Evolutionary conservation across 1,139 yeast species (phyloP), one percentile per base, ranked within the genome.

Genomic region (Geotrichum bryndzae): DNA sequence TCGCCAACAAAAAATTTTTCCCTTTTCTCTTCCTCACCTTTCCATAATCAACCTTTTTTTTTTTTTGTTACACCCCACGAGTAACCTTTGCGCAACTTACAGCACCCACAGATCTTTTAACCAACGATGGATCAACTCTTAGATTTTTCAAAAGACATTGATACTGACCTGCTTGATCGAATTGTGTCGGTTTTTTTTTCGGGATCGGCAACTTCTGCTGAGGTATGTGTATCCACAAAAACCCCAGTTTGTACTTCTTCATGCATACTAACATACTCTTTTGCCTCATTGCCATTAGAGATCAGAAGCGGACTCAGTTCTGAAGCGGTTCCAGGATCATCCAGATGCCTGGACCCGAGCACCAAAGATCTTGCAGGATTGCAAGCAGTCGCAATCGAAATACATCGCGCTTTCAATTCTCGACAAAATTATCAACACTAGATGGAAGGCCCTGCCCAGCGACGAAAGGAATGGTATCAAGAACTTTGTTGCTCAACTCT

Each of bases 281-380:
- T 35, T 35, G 18, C 18, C 18, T 1, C 45, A 10, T 35, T 48
- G 11, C 23, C 13, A 7, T n/a, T 58, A 74, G 68, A 96, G 92
- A 70, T 87, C 87, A 68, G 82, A 82, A 66, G 99, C 99, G 13
- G 97, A 90, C 75, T 80, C 81, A 56, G 81, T 90, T 6, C 82
- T 94, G 71, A 91, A 94, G 56, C 87, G 86, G 76, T 92, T 94
- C 74, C 97, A 94, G 76, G 96, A 91, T 66, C 88, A 92, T 74
- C 95, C 95, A 1, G 97, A 94, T 69, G 88, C 97, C 41, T 94
- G 99, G 99, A 90, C 89, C 68, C 84, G 88, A 63, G 95, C 96
- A 38, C 98, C 94, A 71, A 86, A 87, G 73, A 92, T 94, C 65
- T 80, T 94, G 68, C 94, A 94, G 68, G 82, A 79, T 67, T 86